phyloP scores from a whole-genome alignment of 352 stramenopile species.

The Blastocystis sp. region DNA sequence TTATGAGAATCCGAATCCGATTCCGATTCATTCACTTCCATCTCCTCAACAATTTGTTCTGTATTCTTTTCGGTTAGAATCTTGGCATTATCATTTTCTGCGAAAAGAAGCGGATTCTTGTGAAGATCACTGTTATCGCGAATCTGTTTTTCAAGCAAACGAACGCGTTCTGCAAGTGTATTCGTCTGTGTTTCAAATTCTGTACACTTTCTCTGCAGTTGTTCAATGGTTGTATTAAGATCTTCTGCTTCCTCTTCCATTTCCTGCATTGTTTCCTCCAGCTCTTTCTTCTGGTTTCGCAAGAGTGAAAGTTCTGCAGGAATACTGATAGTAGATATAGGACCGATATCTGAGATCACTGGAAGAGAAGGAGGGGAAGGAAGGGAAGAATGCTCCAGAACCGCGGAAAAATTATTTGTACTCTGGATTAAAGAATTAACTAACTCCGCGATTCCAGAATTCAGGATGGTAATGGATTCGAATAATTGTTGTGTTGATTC shows the following conservation, averaged over 20 bases:
- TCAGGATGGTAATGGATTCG: background rate
- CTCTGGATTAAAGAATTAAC: background rate
- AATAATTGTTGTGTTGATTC: background rate
- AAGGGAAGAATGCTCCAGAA: background rate
- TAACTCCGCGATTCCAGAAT: background rate
- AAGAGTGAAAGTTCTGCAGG: background rate
- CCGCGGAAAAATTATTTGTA: background rate
- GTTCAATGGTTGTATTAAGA: background rate
- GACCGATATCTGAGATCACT: background rate
- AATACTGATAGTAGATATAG: background rate
- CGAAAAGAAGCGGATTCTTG: background rate
- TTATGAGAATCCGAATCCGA: background rate
- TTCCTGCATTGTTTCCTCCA: constrained; percentile 53
- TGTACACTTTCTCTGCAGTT: background rate
- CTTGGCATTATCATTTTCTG: background rate
- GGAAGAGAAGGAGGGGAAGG: background rate
- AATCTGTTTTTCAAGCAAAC: background rate
- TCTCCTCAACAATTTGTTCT: background rate
- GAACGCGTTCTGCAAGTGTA: background rate
- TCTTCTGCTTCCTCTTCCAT: constrained; percentile 36
- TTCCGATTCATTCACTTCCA: background rate
- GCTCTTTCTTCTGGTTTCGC: background rate
- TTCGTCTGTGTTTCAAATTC: background rate
- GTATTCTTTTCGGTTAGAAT: background rate
- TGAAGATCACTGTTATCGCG: background rate